Evolutionary conservation across 768 basidiomycete species (phyloP), one percentile per base, ranked within the genome.

Genomic region (Naganishia randhawae): DNA sequence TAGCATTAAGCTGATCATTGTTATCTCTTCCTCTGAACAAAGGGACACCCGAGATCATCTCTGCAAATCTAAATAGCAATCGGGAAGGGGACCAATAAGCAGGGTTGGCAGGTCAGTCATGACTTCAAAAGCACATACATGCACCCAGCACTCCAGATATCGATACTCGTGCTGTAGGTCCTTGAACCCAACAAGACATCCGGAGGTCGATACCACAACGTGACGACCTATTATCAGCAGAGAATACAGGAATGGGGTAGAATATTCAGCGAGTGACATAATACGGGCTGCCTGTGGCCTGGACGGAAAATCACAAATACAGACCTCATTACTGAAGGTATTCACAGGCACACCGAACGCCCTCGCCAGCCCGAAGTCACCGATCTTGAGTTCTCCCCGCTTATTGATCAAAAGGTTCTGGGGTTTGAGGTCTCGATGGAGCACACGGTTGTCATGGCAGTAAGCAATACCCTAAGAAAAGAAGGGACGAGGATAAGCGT

Each of bases 281-380:
- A 27, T 39, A 8, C 65, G 22, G 63, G 10, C 6, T 17, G 16
- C n/a, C n/a, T 2, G 39, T 33, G 16, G n/a, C 22, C 27, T 16
- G 14, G n/a, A 35, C 5, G 25, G 7, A 48, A 22, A 3, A 22
- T 7, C 37, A 22, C n/a, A 6, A 7, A 9, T 9, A 64, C 76
- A 67, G 57, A 77, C 78, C 86, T 99, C 96, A 77, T 99, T 99
- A 19, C 91, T 93, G 80, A 98, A 99, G 0, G 96, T 99, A 77
- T 99, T 98, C 68, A 98, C 95, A 4, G 96, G 96, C 17, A 98
- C 96, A 71, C 96, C 96, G 77, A 98, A 98, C 7, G 96, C 96
- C 65, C 96, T 84, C 0, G 96, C 96, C 71, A 99, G 83, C 75
- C 96, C 96, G 81, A 99, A 99, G 82, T 99, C 96, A 55, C 94